Evolutionary conservation across 208 protist genomes (phyloP).

Genomic region (Wallacemonas collosoma): DNA sequence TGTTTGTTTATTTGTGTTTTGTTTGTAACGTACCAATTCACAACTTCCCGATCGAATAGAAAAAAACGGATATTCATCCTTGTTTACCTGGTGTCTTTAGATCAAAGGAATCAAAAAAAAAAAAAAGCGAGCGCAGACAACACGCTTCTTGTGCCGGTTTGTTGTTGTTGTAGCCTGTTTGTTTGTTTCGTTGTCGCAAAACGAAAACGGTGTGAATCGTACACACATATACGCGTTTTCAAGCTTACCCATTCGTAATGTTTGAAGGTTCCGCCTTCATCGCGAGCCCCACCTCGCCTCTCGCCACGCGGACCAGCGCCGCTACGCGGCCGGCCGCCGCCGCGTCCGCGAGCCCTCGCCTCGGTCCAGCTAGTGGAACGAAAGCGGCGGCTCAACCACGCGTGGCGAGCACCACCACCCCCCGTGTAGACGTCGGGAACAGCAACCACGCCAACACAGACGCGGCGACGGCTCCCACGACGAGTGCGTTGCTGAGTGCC

Average conservation of each 20-base stretch:
- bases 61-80: no score
- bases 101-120: no score
- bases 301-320: background rate
- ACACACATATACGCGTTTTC: background rate
- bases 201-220: background rate
- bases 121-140: no score
- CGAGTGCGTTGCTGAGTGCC: background rate
- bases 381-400: no score
- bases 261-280: constrained; percentile 7
- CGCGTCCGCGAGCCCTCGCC: background rate
- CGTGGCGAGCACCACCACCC: no score
- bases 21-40: no score
- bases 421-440: background rate
- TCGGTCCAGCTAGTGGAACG: background rate
- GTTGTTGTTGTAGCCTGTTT: background rate
- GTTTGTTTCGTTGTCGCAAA: background rate
- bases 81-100: no score
- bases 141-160: no score
- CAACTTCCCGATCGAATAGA: no score
- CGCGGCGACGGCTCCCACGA: no score
- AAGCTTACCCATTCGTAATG: constrained; percentile 2
- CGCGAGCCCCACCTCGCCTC: background rate
- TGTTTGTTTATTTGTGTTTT: no score
- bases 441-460: background rate
- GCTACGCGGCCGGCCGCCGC: background rate